Evolutionary conservation across 2,329 filamentous ascomycete species (phyloP), one percentile per base, ranked within the genome.

Genomic region (Sclerotinia minor): DNA sequence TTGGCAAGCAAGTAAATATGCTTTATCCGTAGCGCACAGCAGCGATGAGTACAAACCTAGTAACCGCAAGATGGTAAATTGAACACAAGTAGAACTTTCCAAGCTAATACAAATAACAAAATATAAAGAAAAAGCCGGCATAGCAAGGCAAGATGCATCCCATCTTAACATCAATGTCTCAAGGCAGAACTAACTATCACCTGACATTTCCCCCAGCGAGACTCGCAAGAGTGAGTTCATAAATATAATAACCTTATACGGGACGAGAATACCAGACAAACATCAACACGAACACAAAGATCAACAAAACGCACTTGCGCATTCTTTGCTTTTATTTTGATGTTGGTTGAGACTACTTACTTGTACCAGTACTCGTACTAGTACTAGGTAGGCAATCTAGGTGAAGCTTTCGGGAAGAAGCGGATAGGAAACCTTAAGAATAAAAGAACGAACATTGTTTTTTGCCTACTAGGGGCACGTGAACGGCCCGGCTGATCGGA

Each of bases 341-440:
- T 5, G 19, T 35, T 15, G 5, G 58, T 35, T 15, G 58, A 35
- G 58, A 17, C 32, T 32, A 32, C 32, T 3, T 32, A 32, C 29
- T 3, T 32, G 6, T 32, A 32, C 6, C 29, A 32, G 29, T 32
- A 32, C 29, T 6, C 6, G 6, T 6, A n/a, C 29, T 32, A 35
- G 32, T 35, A 35, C 5, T 29, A 29, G 29, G 29, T 29, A 29
- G 29, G 29, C 7, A 1, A 35, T 35, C 17, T 15, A 35, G 26
- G 24, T 60, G 44, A 60, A 49, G 44, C 26, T 60, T 49, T 60
- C 26, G 55, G 17, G 58, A 60, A 21, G n/a, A n/a, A 21, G 19
- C n/a, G 41, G 57, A 47, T 47, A 29, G 26, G 41, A 32, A 32
- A 60, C 21, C 19, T 60, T 17, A 35, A 47, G 44, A 60, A n/a